These are phyloP conservation scores for Naematelia aurantialba DNA, from an alignment of 768 basidiomycete species.

Conservation along the genomic window DNA sequence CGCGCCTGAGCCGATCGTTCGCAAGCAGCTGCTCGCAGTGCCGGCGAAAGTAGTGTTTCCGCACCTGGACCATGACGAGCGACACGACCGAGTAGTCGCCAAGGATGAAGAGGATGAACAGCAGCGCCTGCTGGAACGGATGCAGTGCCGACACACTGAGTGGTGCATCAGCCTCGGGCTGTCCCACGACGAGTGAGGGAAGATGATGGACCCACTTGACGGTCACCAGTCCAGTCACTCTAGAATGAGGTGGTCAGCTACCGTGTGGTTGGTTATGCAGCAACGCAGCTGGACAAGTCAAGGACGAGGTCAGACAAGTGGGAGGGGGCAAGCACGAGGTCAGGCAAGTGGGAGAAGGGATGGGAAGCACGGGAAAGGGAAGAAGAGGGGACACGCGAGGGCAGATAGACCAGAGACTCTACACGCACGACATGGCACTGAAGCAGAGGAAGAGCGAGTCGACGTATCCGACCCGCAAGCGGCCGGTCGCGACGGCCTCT, in stretches of 20 bases:
- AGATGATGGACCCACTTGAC: conserved; percentile 30
- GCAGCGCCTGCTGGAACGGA: conserved; percentile 23
- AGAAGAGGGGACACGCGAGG: not conserved
- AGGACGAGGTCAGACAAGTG: not conserved
- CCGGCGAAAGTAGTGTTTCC: conserved; percentile 33
- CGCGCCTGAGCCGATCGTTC: conserved; percentile 26
- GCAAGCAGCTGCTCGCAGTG: conserved; percentile 35
- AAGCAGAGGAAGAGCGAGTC: conserved; percentile 40
- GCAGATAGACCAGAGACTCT: not conserved
- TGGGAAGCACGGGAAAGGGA: not conserved
- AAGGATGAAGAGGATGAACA: conserved; percentile 25
- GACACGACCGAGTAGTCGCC: conserved; percentile 35
- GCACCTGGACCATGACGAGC: conserved; percentile 39
- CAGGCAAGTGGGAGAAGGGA: conserved; percentile 14
- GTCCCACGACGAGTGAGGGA: no score
- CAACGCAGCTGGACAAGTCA: not conserved
- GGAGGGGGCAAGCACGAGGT: not conserved
- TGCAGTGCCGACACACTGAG: conserved; percentile 19
- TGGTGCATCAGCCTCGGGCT: no score
- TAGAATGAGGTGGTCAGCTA: conserved; percentile 15
- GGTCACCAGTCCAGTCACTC: conserved; percentile 38
- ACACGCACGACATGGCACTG: conserved; percentile 43
- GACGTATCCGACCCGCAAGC: conserved; percentile 24
- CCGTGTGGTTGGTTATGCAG: no score
- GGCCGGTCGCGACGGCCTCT: conserved; percentile 13